A percentile compares a stretch with the other conserved stretches of the same genome.
Conservation (phyloP, 2,329 filamentous ascomycete genomes). For the Xylaria sp. region DNA sequence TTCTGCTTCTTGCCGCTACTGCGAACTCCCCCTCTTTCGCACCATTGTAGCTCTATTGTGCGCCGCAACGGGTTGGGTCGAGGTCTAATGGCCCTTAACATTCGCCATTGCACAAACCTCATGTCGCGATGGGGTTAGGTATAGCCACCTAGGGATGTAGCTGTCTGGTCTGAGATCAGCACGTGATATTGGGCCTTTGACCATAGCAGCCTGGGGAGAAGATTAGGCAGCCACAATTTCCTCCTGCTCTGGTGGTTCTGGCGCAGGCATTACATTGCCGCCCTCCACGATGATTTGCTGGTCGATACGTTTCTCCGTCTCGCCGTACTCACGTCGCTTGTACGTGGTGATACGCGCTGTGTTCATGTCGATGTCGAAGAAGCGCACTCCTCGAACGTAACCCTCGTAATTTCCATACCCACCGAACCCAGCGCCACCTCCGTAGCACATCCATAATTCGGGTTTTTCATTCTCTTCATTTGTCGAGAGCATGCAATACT, state of each 20-base stretch:
- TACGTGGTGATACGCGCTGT: slow-evolving; percentile 89
- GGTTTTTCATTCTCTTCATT: slow-evolving; percentile 66
- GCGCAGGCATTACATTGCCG: slow-evolving; percentile 55
- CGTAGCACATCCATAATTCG: slow-evolving; percentile 97
- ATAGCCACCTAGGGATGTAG: not conserved
- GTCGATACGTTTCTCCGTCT: slow-evolving; percentile 65
- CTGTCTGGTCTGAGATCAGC: not conserved
- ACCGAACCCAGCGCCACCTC: slow-evolving; percentile 89
- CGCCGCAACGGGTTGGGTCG: not conserved
- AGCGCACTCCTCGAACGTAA: slow-evolving; percentile 82
- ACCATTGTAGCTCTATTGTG: not conserved
- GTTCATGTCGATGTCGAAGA: slow-evolving; percentile 95
- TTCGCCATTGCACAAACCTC: slow-evolving; percentile 6
- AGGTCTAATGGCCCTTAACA: not conserved
- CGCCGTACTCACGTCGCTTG: slow-evolving; percentile 83
- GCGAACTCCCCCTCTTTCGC: not conserved
- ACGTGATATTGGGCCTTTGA: not conserved
- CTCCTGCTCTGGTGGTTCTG: slow-evolving; percentile 27
- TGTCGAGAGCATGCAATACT: slow-evolving; percentile 84
- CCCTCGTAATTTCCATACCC: slow-evolving; percentile 93
- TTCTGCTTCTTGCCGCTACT: not conserved
- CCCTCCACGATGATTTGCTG: slow-evolving; percentile 74
- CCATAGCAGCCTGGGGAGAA: not conserved
- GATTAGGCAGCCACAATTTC: slow-evolving; percentile 14
- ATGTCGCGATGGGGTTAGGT: not conserved